Conservation (phyloP, 495 filamentous ascomycete species). For the Daldinia loculata region DNA sequence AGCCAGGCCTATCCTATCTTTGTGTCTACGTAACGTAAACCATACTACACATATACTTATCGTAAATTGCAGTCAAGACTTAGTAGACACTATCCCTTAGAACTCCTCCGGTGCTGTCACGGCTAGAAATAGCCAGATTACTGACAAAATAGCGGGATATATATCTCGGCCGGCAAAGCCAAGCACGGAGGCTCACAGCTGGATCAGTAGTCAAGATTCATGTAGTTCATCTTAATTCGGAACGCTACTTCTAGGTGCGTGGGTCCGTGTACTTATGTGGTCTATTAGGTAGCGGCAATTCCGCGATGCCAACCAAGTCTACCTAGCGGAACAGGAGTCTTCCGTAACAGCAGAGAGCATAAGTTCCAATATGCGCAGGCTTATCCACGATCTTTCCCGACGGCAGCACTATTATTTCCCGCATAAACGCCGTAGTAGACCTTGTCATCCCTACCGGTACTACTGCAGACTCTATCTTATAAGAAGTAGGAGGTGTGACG, state of each 20-base stretch:
- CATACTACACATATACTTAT: not conserved
- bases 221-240: not conserved
- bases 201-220: not conserved
- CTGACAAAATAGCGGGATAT: too few relatives aligned
- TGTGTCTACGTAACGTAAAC: not conserved
- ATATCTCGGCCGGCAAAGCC: too few relatives aligned
- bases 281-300: not conserved
- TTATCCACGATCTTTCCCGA: too few relatives aligned
- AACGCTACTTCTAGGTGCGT: not conserved
- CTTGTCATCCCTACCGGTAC: too few relatives aligned
- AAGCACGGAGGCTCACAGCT: too few relatives aligned
- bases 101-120: not conserved
- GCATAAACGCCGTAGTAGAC: too few relatives aligned
- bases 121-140: not conserved
- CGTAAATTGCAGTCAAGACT: too few relatives aligned
- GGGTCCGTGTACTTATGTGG: not conserved
- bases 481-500: not conserved
- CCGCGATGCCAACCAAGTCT: not conserved
- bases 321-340: not conserved
- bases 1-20: not conserved
- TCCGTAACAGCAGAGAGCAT: too few relatives aligned
- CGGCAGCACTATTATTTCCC: too few relatives aligned
- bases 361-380: too few relatives aligned
- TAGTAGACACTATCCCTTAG: too few relatives aligned
- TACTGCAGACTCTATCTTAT: not conserved